Percentiles rank a stretch among this genome's conserved stretches.
Conservation (phyloP, 139 green algal genomes). For the Pleodorina starrii region DNA sequence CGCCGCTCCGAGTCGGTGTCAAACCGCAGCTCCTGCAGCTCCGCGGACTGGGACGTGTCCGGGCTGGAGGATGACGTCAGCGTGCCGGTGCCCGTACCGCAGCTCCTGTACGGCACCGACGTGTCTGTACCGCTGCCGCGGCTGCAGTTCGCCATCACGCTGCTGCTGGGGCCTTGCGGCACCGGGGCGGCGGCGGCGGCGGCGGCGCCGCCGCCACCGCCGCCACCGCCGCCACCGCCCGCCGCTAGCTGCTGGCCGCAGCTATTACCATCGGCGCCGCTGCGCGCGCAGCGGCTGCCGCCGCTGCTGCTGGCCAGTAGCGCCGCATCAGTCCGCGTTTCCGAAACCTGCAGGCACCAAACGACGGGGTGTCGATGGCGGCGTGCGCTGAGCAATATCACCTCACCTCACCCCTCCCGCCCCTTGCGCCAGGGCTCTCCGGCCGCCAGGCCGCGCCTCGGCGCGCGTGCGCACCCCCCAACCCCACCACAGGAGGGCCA, state of each 20-base stretch:
- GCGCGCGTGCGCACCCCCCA: no score
- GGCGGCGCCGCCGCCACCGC: not conserved
- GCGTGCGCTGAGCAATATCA: no score
- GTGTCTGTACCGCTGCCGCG: not conserved
- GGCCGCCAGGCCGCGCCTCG: no score
- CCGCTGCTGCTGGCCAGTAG: not conserved
- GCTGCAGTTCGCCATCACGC: not conserved
- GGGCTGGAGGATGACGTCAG: slow-evolving; percentile 17
- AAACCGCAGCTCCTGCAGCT: not conserved
- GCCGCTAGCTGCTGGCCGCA: no score
- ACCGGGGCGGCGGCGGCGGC: not conserved
- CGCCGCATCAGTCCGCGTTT: no score
- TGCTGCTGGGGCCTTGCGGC: not conserved
- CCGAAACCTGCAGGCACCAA: no score
- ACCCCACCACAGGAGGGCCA: no score
- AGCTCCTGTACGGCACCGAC: not conserved
- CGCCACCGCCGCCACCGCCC: no score
- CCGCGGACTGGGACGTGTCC: not conserved
- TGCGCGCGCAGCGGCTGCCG: not conserved
- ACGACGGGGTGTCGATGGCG: no score
- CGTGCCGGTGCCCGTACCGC: slow-evolving; percentile 5
- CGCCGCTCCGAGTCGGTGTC: not conserved
- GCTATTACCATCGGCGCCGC: no score
- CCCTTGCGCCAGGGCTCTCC: no score
- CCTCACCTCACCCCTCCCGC: no score